These are phyloP conservation scores for Leishmania tropica DNA, from an alignment of 208 protist species.

Conservation along the genomic window DNA sequence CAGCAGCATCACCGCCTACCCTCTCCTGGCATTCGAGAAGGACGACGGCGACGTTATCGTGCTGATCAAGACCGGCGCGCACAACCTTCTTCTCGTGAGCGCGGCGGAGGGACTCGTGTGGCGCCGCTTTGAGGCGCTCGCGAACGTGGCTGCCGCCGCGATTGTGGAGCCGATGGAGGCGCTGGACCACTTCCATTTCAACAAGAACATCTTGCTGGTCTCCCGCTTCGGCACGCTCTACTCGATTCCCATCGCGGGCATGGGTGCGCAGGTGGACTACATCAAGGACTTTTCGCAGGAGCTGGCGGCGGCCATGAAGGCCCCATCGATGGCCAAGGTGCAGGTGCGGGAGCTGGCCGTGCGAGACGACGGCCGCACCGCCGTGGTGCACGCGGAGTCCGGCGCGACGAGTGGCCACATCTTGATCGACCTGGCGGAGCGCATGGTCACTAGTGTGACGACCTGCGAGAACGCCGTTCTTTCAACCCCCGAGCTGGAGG, in stretches of 20 bases:
- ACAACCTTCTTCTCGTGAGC: constrained; percentile 67
- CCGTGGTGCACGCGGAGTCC: constrained; percentile 21
- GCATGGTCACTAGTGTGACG: constrained; percentile 6
- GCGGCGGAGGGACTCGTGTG: constrained; percentile 46
- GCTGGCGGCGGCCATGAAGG: constrained; percentile 40
- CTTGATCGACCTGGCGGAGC: constrained; percentile 24
- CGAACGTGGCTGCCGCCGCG: constrained; percentile 41
- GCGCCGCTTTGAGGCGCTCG: constrained; percentile 75
- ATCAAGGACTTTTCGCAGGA: constrained; percentile 59
- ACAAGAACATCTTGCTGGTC: constrained; percentile 61
- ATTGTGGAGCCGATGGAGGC: constrained; percentile 48
- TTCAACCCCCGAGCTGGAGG: constrained; percentile 30
- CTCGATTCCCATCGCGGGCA: constrained; percentile 54
- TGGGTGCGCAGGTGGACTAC: constrained; percentile 50
- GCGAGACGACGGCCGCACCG: constrained; percentile 26
- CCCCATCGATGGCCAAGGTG: constrained; percentile 49
- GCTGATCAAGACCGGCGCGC: constrained; percentile 58
- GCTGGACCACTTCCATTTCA: constrained; percentile 85
- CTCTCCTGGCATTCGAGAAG: constrained; percentile 36
- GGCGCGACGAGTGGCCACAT: constrained; percentile 22
- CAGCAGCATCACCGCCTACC: constrained; percentile 32
- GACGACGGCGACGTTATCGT: constrained; percentile 27
- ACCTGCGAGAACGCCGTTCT: constrained; percentile 21
- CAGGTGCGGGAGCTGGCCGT: constrained; percentile 37
- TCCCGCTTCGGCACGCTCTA: constrained; percentile 75